These are phyloP conservation scores for Rhizopogon salebrosus DNA, from an alignment of 768 basidiomycete species.

Conservation along the genomic window DNA sequence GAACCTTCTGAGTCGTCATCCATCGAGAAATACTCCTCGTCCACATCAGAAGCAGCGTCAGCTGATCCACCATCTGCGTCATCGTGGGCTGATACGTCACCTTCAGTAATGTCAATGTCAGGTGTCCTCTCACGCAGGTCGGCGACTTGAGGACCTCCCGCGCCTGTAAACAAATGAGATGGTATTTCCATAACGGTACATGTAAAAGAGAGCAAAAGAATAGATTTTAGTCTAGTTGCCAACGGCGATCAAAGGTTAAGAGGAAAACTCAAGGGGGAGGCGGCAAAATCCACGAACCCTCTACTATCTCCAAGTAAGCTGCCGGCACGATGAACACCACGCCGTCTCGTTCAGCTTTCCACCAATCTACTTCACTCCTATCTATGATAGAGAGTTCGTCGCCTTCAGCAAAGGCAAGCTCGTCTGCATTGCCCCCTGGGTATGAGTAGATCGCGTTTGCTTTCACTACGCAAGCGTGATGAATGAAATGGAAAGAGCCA, in stretches of 20 bases:
- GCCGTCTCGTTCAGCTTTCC: slow-evolving; percentile 89
- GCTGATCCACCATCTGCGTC: background rate
- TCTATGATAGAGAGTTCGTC: slow-evolving; percentile 79
- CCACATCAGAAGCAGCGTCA: slow-evolving; percentile 27
- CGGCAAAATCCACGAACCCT: slow-evolving; percentile 77
- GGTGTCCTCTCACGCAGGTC: background rate
- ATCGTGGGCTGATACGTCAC: background rate
- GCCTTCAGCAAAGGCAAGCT: slow-evolving; percentile 82
- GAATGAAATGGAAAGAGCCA: background rate
- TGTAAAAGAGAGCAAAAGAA: slow-evolving; percentile 49
- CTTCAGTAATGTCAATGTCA: background rate
- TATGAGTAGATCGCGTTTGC: slow-evolving; percentile 85
- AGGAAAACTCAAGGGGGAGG: slow-evolving; percentile 46
- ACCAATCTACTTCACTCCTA: slow-evolving; percentile 83
- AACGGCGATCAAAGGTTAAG: slow-evolving; percentile 40
- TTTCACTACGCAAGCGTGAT: slow-evolving; percentile 36
- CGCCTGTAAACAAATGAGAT: slow-evolving; percentile 2
- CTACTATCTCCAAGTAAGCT: slow-evolving; percentile 76
- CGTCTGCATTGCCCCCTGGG: slow-evolving; percentile 62
- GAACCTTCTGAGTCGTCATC: slow-evolving; percentile 21
- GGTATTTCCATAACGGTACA: slow-evolving; percentile 17
- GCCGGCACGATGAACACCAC: slow-evolving; percentile 89
- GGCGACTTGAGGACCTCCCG: background rate
- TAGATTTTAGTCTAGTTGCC: slow-evolving; percentile 78
- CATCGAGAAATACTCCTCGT: slow-evolving; percentile 29